These are phyloP conservation scores for Porpolomopsis calyptriformis DNA, from an alignment of 768 basidiomycete genomes.

Conservation along the genomic window DNA sequence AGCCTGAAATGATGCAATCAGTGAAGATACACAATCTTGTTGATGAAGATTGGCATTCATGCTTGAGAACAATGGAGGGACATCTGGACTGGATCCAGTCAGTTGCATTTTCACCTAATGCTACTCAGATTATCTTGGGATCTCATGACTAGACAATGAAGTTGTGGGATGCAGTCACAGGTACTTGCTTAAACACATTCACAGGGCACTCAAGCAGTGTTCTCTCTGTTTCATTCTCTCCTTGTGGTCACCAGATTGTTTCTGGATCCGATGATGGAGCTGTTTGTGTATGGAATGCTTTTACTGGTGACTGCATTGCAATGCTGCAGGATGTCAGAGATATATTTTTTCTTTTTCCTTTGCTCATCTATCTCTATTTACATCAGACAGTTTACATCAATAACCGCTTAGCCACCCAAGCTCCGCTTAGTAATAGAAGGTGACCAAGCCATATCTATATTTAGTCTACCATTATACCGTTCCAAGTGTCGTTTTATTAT, in stretches of 20 bases:
- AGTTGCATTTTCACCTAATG: slow-evolving; percentile 3
- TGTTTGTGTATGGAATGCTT: slow-evolving; percentile 4
- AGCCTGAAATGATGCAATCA: background rate
- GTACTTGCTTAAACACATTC: background rate
- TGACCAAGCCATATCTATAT: no score
- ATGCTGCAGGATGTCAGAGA: no score
- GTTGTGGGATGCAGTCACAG: slow-evolving; percentile 5
- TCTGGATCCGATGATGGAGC: slow-evolving; percentile 11
- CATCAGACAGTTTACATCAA: no score
- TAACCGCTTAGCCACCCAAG: no score
- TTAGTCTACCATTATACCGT: no score
- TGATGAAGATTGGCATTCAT: background rate
- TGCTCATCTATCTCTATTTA: no score
- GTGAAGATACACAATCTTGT: background rate
- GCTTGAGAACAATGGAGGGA: background rate
- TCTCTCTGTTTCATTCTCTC: slow-evolving; percentile 17
- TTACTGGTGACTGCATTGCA: slow-evolving; percentile 1
- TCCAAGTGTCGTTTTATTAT: no score
- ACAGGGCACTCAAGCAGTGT: slow-evolving; percentile 6
- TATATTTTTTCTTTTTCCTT: no score
- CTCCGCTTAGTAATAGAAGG: no score
- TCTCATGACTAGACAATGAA: background rate
- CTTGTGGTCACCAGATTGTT: slow-evolving; percentile 15
- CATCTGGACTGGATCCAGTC: background rate
- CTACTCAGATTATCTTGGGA: slow-evolving; percentile 2